Conservation (phyloP, 106 monocot species). For the Apostasia ramifera region DNA sequence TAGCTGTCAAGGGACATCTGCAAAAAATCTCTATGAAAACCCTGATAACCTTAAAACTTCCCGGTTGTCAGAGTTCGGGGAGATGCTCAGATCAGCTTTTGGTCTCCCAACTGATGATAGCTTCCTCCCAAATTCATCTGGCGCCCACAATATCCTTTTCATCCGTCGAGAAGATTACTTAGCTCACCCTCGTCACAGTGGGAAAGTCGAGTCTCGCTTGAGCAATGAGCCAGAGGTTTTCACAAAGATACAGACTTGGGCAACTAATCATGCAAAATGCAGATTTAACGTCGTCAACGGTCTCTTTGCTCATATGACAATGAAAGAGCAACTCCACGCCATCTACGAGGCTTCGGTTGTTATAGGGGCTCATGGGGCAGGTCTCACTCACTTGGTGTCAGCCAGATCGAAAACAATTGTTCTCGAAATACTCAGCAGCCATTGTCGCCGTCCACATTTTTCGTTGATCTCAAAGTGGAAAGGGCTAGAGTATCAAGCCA, state of each 20-base stretch:
- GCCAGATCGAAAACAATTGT: slow-evolving; percentile 52
- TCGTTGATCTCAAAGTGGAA: slow-evolving; percentile 79
- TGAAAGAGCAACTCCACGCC: slow-evolving; percentile 71
- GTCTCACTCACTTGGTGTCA: slow-evolving; percentile 72
- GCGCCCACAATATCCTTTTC: slow-evolving; percentile 62
- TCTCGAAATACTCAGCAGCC: slow-evolving; percentile 80
- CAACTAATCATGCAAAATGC: slow-evolving; percentile 37
- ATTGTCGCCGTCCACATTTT: slow-evolving; percentile 75
- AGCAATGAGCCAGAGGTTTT: slow-evolving; percentile 79
- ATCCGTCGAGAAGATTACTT: slow-evolving; percentile 85
- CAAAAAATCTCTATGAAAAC: slow-evolving; percentile 25
- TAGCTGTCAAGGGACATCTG: slow-evolving; percentile 55
- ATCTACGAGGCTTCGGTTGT: slow-evolving; percentile 80
- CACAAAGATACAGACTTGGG: slow-evolving; percentile 53
- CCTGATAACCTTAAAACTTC: slow-evolving; percentile 53
- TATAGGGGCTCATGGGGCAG: slow-evolving; percentile 89
- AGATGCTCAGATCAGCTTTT: slow-evolving; percentile 74
- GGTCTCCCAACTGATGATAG: slow-evolving; percentile 25
- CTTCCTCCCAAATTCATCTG: slow-evolving; percentile 14
- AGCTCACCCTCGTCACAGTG: slow-evolving; percentile 82
- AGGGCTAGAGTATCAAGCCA: slow-evolving; percentile 76
- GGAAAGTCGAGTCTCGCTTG: slow-evolving; percentile 67
- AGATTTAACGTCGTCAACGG: slow-evolving; percentile 70
- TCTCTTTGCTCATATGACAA: slow-evolving; percentile 78
- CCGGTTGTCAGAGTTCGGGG: slow-evolving; percentile 78